Conservation (phyloP, 441 rosid species). For the Adansonia madagascariensis region DNA sequence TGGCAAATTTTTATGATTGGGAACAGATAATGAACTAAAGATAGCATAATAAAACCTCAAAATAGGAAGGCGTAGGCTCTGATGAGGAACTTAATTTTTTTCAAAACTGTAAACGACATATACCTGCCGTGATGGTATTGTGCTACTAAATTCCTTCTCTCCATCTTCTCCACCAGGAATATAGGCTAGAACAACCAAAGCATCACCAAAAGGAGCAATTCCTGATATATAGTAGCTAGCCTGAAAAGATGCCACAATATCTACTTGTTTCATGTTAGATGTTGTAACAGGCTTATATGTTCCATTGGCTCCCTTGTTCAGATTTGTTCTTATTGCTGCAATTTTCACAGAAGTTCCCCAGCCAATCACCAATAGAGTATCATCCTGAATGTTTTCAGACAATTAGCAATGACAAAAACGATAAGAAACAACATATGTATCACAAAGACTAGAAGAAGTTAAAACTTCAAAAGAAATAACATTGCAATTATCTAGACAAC, state of each 20-base stretch:
- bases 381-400: conserved; percentile 59
- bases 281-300: conserved; percentile 53
- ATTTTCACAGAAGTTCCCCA: conserved; percentile 94
- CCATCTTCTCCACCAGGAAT: conserved; percentile 84
- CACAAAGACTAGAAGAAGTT: not conserved
- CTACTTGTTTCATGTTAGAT: conserved; percentile 82
- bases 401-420: conserved; percentile 21
- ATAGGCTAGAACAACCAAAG: conserved; percentile 96
- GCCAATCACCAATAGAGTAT: conserved; percentile 90
- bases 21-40: not conserved
- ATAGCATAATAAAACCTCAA: not conserved
- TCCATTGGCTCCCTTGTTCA: conserved; percentile 66
- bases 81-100: conserved; percentile 3
- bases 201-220: conserved; percentile 99
- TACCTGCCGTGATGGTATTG: conserved; percentile 88
- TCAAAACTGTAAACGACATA: conserved; percentile 16
- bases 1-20: not conserved
- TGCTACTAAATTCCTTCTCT: conserved; percentile 76
- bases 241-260: conserved; percentile 95
- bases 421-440: conserved; percentile 10
- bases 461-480: conserved; percentile 8
- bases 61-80: not conserved
- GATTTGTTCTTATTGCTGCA: conserved; percentile 79
- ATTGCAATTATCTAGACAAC: conserved; percentile 23
- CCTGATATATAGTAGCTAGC: conserved; percentile 98